Evolutionary conservation across 257 asterid genomes (phyloP).

Genomic region (Salvia splendens): DNA sequence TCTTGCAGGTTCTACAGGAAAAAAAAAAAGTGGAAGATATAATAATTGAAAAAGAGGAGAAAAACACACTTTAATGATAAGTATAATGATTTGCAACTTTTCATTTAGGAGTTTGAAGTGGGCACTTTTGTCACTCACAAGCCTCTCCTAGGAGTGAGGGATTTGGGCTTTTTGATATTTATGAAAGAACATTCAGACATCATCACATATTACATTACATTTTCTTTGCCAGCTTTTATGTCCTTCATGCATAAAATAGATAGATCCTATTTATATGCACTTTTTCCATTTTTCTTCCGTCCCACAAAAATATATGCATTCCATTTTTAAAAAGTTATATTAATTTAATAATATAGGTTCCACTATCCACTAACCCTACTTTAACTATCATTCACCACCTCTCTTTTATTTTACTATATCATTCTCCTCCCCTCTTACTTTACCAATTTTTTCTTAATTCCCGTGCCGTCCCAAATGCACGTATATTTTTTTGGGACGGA

Average conservation of each 20-base stretch:
- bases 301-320: no score
- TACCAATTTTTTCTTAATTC: no score
- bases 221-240: conserved; percentile 39
- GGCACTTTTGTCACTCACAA: conserved; percentile 61
- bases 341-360: no score
- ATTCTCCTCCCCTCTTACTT: no score
- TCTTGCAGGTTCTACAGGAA: conserved; percentile 32
- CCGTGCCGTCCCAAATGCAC: no score
- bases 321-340: no score
- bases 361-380: no score
- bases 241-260: conserved; percentile 2
- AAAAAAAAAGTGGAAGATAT: background rate
- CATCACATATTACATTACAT: conserved; percentile 25
- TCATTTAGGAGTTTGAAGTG: conserved; percentile 48
- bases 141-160: conserved; percentile 70
- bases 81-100: conserved; percentile 69
- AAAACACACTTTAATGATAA: conserved; percentile 48
- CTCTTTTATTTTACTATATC: no score
- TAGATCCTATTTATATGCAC: no score
- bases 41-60: background rate
- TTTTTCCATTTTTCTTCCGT: no score
- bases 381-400: no score
- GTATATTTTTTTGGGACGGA: no score
- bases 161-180: conserved; percentile 39
- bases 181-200: conserved; percentile 13